Evolutionary conservation across 352 stramenopile species (phyloP).

Genomic region (Pythium oligandrum): DNA sequence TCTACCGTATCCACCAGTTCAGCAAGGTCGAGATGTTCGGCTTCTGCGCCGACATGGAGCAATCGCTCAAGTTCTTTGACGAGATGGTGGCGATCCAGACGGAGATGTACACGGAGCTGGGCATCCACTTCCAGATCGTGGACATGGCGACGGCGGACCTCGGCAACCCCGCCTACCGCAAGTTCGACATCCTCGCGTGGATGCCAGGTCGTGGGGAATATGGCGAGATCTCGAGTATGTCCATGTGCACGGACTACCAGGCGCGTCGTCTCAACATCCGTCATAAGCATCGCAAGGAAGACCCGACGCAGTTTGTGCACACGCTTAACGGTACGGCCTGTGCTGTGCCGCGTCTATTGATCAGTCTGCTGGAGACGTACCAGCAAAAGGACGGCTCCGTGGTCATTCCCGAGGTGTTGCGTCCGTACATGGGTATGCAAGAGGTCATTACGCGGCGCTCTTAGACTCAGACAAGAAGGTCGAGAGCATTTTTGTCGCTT

Average conservation of each 20-base stretch:
- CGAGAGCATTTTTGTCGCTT: no score
- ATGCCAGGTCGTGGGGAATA: constrained; percentile 80
- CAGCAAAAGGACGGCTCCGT: constrained; percentile 79
- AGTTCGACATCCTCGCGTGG: constrained; percentile 85
- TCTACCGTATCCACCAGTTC: constrained; percentile 90
- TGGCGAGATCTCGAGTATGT: constrained; percentile 82
- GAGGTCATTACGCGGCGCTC: constrained; percentile 40
- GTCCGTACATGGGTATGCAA: constrained; percentile 76
- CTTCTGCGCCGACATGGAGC: constrained; percentile 64
- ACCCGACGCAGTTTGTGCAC: constrained; percentile 75
- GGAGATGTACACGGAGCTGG: constrained; percentile 70
- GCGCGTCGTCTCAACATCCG: constrained; percentile 81
- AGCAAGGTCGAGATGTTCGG: constrained; percentile 89
- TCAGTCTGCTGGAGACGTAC: constrained; percentile 82
- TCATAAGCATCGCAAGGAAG: constrained; percentile 60
- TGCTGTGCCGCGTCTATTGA: constrained; percentile 77
- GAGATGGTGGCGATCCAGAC: constrained; percentile 80
- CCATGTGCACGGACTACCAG: constrained; percentile 90
- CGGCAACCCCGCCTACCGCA: constrained; percentile 75
- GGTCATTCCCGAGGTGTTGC: constrained; percentile 67
- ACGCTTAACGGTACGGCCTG: constrained; percentile 86
- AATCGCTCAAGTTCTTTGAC: constrained; percentile 67
- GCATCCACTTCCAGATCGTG: constrained; percentile 73
- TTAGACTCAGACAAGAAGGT: no score
- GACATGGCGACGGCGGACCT: constrained; percentile 85